Conservation (phyloP, 208 protist species). For the Leishmania martiniquensis region DNA sequence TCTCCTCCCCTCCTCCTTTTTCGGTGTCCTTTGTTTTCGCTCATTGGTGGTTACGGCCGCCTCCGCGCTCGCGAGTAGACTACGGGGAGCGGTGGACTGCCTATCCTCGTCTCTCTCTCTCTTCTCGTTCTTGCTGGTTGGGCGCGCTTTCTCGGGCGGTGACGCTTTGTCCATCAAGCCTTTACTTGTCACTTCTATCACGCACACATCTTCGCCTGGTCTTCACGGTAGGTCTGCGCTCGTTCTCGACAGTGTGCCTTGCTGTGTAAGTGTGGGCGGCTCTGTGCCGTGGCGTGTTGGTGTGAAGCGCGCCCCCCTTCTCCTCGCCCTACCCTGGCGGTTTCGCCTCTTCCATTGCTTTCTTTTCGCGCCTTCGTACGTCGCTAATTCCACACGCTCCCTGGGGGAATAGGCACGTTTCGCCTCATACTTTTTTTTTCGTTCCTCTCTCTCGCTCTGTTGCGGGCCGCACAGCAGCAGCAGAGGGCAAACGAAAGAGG, state of each 20-base stretch:
- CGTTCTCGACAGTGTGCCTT: neutral
- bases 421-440: too few species aligned
- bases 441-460: neutral
- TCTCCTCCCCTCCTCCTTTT: neutral
- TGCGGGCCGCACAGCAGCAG: neutral
- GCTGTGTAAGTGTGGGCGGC: neutral
- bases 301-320: neutral
- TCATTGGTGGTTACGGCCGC: too few species aligned
- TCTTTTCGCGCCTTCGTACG: neutral
- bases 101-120: neutral
- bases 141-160: neutral
- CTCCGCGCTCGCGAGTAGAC: too few species aligned
- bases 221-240: neutral
- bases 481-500: neutral
- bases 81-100: too few species aligned
- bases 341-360: neutral
- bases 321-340: neutral
- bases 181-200: neutral
- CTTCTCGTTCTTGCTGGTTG: neutral
- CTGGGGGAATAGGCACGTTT: slow-evolving; percentile 7
- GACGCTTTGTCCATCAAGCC: neutral
- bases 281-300: neutral
- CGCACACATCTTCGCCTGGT: neutral
- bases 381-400: neutral
- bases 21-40: too few species aligned